These are phyloP conservation scores for Chaetomium cochliodes DNA, from an alignment of 495 filamentous ascomycete genomes.

Conservation along the genomic window DNA sequence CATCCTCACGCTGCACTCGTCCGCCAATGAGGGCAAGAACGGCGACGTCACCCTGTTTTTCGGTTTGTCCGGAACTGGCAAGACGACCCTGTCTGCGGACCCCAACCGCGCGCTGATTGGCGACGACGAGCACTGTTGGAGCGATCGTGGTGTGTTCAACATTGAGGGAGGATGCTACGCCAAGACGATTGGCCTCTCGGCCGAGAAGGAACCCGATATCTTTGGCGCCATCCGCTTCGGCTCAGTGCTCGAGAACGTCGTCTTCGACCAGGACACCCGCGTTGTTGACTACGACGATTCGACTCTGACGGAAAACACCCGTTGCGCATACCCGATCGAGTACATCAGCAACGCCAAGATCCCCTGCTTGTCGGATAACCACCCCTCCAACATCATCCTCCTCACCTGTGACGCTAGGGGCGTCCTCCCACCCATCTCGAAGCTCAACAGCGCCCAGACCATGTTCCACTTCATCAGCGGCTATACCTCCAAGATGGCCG, in stretches of 20 bases:
- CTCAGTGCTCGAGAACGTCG: conserved; percentile 96
- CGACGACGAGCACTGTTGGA: conserved; percentile 99
- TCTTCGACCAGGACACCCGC: conserved; percentile 89
- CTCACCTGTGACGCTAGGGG: conserved; percentile 97
- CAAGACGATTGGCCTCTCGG: conserved; percentile 96
- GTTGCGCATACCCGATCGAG: conserved; percentile 98
- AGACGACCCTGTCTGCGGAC: conserved; percentile 96
- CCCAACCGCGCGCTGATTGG: conserved; percentile 94
- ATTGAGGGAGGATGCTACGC: conserved; percentile 99
- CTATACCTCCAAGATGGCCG: conserved; percentile 99
- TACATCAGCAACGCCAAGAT: conserved; percentile 99
- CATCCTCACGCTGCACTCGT: conserved; percentile 95
- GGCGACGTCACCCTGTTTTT: conserved; percentile 99
- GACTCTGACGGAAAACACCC: conserved; percentile 96
- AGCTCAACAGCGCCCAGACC: conserved; percentile 90
- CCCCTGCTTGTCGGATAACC: conserved; percentile 79
- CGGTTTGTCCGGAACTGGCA: conserved; percentile 96
- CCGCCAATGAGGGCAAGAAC: conserved; percentile 87
- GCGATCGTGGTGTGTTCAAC: conserved; percentile 95
- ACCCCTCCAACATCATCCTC: conserved; percentile 96
- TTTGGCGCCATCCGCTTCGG: conserved; percentile 95
- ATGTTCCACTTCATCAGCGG: conserved; percentile 99
- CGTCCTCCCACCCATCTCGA: conserved; percentile 96
- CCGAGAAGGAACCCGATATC: conserved; percentile 99
- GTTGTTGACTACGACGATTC: conserved; percentile 91